These are phyloP conservation scores for Ascochyta fabae DNA, from an alignment of 2,329 filamentous ascomycete species.

Conservation along the genomic window DNA sequence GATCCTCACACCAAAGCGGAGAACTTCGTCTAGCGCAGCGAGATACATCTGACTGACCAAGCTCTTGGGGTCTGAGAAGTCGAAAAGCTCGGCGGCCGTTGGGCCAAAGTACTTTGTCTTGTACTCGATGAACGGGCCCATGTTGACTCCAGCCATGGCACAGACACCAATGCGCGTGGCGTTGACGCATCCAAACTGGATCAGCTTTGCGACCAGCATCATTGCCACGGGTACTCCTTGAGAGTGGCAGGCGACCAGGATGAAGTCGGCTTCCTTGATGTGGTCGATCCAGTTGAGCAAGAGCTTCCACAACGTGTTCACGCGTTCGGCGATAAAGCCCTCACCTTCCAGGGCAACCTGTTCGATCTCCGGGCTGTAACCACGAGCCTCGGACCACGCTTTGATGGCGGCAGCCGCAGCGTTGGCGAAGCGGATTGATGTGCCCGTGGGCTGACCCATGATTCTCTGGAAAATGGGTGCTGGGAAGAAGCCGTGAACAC, in stretches of 20 bases:
- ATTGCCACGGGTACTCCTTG: slow-evolving; percentile 94
- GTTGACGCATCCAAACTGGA: slow-evolving; percentile 84
- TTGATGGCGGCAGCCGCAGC: slow-evolving; percentile 84
- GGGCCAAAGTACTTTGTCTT: slow-evolving; percentile 88
- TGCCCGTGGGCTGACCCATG: slow-evolving; percentile 93
- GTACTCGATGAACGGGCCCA: slow-evolving; percentile 92
- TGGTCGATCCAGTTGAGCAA: slow-evolving; percentile 94
- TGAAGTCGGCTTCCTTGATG: slow-evolving; percentile 84
- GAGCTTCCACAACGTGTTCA: slow-evolving; percentile 92
- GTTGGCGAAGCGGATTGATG: slow-evolving; percentile 90
- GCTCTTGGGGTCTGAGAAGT: slow-evolving; percentile 84
- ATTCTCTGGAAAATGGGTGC: slow-evolving; percentile 86
- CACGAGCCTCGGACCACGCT: slow-evolving; percentile 74
- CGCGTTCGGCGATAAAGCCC: slow-evolving; percentile 86
- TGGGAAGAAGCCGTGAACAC: slow-evolving; percentile 93
- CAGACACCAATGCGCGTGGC: slow-evolving; percentile 79
- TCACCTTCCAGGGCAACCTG: slow-evolving; percentile 95
- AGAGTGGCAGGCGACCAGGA: slow-evolving; percentile 91
- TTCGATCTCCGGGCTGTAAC: slow-evolving; percentile 81
- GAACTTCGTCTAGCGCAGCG: slow-evolving; percentile 72
- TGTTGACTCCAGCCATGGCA: slow-evolving; percentile 86
- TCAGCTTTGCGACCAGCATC: slow-evolving; percentile 90
- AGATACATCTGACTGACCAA: slow-evolving; percentile 83
- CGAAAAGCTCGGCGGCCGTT: slow-evolving; percentile 91
- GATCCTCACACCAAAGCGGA: slow-evolving; percentile 81